Conservation (phyloP, 345 rosid species). For the Salix dunnii region DNA sequence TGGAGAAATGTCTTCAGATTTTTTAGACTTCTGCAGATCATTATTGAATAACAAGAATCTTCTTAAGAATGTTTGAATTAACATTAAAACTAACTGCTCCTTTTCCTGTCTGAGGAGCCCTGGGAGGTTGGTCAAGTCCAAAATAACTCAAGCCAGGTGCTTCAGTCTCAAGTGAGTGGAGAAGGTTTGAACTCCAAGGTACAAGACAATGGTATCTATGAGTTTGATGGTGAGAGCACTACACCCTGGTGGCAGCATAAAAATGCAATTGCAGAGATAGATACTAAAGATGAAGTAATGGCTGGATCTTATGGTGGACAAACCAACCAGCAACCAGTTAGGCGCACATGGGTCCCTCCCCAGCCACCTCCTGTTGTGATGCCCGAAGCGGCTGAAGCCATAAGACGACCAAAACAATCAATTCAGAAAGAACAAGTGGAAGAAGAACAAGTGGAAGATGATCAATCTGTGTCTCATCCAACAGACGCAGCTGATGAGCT, state of each 20-base stretch:
- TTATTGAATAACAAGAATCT: background rate
- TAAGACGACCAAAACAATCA: conserved; percentile 64
- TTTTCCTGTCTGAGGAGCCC: conserved; percentile 45
- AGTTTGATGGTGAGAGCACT: conserved; percentile 30
- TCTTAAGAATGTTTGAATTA: background rate
- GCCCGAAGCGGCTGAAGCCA: conserved; percentile 95
- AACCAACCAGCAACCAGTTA: conserved; percentile 49
- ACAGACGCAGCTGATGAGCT: conserved; percentile 49
- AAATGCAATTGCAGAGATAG: conserved; percentile 60
- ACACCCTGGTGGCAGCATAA: conserved; percentile 78
- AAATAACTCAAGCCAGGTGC: conserved; percentile 39
- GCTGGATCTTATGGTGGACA: conserved; percentile 31
- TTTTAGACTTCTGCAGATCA: background rate
- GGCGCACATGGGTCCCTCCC: conserved; percentile 88
- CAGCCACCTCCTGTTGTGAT: conserved; percentile 90
- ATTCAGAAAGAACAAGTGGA: conserved; percentile 52
- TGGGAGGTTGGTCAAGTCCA: conserved; percentile 64
- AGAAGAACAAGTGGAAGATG: conserved; percentile 43
- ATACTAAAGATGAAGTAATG: conserved; percentile 47
- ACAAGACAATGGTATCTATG: conserved; percentile 41
- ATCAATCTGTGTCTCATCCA: conserved; percentile 34
- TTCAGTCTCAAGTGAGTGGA: conserved; percentile 29
- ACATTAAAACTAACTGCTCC: background rate
- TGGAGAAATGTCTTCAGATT: background rate
- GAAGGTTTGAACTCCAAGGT: conserved; percentile 39